Base-by-base conservation (phyloP, 192 early-diverging fungal species). In the Thoreauomyces humboldtii region DNA sequence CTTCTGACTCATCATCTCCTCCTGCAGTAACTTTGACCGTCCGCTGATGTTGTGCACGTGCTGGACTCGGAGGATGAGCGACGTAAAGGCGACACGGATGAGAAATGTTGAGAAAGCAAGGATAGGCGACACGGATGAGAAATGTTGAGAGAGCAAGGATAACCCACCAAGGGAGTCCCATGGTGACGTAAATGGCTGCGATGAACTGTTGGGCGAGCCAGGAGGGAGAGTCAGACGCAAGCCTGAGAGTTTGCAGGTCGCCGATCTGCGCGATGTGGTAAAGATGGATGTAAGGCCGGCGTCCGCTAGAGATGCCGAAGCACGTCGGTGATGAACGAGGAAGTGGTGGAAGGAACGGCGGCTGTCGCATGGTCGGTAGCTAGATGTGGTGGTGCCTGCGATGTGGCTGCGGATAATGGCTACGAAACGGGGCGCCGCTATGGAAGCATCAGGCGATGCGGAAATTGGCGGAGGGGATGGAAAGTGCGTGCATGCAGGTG, bases 151-250 rank as follows among this genome's bases (percentile, higher is more conserved):
- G 71, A 3, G 79, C 82, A 54, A 98, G 94, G 21, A 93, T 87
- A 5, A 73, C 88, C 91, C 91, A 96, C 96, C 96, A 98, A 4
- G 94, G 92, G 56, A 96, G 70, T 4, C 93, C 93, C 17, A 86
- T 88, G 25, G 76, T 73, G n/a, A 96, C 88, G 67, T 94, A 87
- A 34, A 91, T 64, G 21, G 77, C 82, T 74, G 96, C 96, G 28
- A 96, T 21, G 5, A 84, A 53, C 5, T 76, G 77, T 71, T 98
- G 86, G 17, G 88, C 63, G 21, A 77, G 48, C 34, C 91, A 92
- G 4, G 87, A 86, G 11, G 92, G 92, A 6, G 87, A 76, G 41
- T 70, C 84, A 35, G 86, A 77, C 44, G 80, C 82, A 27, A 98
- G 77, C 12, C 95, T 93, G 70, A 94, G 81, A 7, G 81, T 77